phyloP scores from a whole-genome alignment of 345 rosid species.

The Citrus unshiu region DNA sequence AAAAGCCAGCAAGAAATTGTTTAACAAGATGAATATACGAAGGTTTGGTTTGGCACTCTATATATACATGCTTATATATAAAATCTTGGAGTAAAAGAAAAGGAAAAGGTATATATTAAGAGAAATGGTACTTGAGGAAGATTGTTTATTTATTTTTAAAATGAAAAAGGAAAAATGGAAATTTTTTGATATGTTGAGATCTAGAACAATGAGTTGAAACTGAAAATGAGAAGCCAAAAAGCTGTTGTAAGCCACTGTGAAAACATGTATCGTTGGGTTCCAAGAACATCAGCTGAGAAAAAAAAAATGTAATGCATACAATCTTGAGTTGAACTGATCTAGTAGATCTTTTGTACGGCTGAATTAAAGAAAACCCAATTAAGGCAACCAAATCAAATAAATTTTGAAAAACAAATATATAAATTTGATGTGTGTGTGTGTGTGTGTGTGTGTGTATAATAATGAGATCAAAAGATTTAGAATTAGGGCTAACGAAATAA shows the following conservation, averaged over 20 bases:
- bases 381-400: background rate
- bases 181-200: background rate
- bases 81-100: background rate
- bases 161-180: background rate
- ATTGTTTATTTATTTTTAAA: too few relatives aligned
- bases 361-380: background rate
- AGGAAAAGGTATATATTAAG: too few relatives aligned
- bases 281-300: background rate
- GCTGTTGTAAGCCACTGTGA: background rate
- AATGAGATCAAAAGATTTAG: background rate
- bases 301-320: background rate
- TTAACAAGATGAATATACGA: background rate
- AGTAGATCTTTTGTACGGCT: constrained; percentile 4
- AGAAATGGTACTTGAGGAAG: background rate
- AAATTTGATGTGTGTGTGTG: too few relatives aligned
- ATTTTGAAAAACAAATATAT: too few relatives aligned
- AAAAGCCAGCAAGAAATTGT: background rate
- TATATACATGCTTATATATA: background rate
- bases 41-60: background rate
- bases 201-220: background rate
- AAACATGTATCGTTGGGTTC: background rate
- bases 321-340: background rate
- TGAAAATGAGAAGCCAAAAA: background rate
- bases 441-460: too few relatives aligned
- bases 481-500: background rate